These are phyloP conservation scores for Ascochyta lentis DNA, from an alignment of 2,329 filamentous ascomycete species.

Conservation along the genomic window DNA sequence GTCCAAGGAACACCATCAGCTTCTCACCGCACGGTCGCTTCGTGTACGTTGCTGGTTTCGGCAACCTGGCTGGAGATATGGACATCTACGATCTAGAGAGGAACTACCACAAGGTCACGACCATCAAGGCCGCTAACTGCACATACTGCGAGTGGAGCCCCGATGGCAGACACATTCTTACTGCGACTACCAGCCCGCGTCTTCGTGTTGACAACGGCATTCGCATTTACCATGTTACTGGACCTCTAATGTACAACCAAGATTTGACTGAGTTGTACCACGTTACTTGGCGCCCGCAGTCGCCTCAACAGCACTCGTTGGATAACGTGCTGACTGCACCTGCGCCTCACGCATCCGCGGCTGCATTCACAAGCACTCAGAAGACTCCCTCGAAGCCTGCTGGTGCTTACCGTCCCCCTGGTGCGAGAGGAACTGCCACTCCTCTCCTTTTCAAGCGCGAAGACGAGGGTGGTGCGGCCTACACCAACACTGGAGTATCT, in stretches of 20 bases:
- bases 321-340: conserved; percentile 80
- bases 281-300: conserved; percentile 81
- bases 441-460: conserved; percentile 97
- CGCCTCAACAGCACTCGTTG: conserved; percentile 64
- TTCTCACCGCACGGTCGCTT: conserved; percentile 96
- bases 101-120: conserved; percentile 89
- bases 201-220: conserved; percentile 96
- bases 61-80: conserved; percentile 96
- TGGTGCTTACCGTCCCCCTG: conserved; percentile 95
- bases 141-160: conserved; percentile 98
- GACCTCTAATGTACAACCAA: conserved; percentile 90
- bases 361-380: conserved; percentile 79
- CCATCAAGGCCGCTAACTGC: conserved; percentile 93
- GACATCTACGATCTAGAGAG: conserved; percentile 96
- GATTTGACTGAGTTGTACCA: conserved; percentile 95
- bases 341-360: conserved; percentile 79
- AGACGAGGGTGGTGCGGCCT: conserved; percentile 92
- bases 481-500: conserved; percentile 78
- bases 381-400: conserved; percentile 97
- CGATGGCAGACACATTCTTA: conserved; percentile 93
- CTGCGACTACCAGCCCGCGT: conserved; percentile 94
- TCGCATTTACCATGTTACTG: conserved; percentile 91
- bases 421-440: conserved; percentile 85
- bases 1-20: conserved; percentile 89
- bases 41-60: conserved; percentile 92